Percentiles rank a stretch among this genome's conserved stretches.
Conservation (phyloP, 164 flowering plant genomes). For the Berberis vulgaris region DNA sequence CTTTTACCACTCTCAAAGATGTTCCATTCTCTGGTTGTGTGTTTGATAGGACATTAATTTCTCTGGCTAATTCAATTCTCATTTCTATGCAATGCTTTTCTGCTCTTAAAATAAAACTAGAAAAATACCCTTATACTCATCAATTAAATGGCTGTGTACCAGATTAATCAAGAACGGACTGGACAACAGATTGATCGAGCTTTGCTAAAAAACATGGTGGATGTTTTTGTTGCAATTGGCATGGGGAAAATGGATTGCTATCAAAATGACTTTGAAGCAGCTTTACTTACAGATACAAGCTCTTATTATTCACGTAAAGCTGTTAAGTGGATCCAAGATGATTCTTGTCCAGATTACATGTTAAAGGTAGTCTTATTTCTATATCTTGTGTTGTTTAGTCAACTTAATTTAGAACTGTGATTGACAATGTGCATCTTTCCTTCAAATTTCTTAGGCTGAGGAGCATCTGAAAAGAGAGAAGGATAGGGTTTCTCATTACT, state of each 20-base stretch:
- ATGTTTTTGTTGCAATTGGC: constrained; percentile 75
- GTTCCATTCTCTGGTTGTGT: too few species aligned
- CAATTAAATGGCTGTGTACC: too few species aligned
- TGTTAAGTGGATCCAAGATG: constrained; percentile 69
- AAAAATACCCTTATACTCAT: too few species aligned
- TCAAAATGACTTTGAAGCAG: constrained; percentile 58
- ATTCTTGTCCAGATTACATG: constrained; percentile 92
- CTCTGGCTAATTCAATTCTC: too few species aligned
- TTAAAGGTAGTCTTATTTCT: constrained; percentile 30
- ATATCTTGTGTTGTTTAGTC: too few species aligned
- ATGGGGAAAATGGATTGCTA: constrained; percentile 67
- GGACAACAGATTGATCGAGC: constrained; percentile 50
- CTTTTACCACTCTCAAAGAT: too few species aligned
- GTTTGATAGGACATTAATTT: too few species aligned
- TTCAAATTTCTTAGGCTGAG: constrained; percentile 46
- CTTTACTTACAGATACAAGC: constrained; percentile 57
- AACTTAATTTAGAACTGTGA: too few species aligned
- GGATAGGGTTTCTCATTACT: constrained; percentile 72
- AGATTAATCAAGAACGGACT: too few species aligned
- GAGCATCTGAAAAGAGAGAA: constrained; percentile 73
- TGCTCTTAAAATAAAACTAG: too few species aligned
- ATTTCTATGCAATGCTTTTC: too few species aligned
- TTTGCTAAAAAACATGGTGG: constrained; percentile 41
- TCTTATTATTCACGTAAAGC: constrained; percentile 82
- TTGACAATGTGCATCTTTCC: too few species aligned